Evolutionary conservation across 129 eudicot species (phyloP), one percentile per base, ranked within the genome.

Genomic region (Apium graveolens): DNA sequence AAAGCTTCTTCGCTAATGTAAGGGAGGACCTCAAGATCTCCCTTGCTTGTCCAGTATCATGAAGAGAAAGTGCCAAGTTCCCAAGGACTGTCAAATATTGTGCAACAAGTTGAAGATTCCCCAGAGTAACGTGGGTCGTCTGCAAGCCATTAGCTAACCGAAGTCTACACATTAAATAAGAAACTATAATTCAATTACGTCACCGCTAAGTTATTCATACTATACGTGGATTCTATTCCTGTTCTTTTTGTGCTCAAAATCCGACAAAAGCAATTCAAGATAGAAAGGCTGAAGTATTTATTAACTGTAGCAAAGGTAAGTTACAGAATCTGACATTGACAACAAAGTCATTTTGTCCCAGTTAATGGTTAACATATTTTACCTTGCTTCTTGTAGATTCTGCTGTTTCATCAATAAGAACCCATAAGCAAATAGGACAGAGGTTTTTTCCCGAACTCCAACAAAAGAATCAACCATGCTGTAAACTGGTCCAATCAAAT

Each of bases 61-160:
- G 98, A 80, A 95, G 93, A 78, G 98, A 88, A 81, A 95, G 90
- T 63, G 98, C 97, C 85, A 95, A 86, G 80, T 88, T 87, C 26
- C 98, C 98, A 8, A 95, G 96, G 53, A 92, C 86, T 2, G 97
- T 95, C 75, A 95, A 81, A 88, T 91, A 95, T 77, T 95, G 98
- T 32, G 98, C 92, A 82, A 95, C 97, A 2, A 95, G 92, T 85
- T 95, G 98, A 87, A 95, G 98, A 87, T 91, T 95, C 78, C 98
- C 98, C 70, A 91, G 75, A 74, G 86, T 74, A 72, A 77, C 86
- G 73, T 95, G 98, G 9, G 98, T 91, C 77, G 89, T 88, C 86
- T 95, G 98, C 91, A 95, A 87, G 41, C 98, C 98, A 83, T 88
- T 87, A 73, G 98, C 98, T 79, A 95, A 83, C 60, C 92, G 88